Evolutionary conservation across 192 early-diverging fungal genomes (phyloP), one percentile per base, ranked within the genome.

Genomic region (Coemansia sp.): DNA sequence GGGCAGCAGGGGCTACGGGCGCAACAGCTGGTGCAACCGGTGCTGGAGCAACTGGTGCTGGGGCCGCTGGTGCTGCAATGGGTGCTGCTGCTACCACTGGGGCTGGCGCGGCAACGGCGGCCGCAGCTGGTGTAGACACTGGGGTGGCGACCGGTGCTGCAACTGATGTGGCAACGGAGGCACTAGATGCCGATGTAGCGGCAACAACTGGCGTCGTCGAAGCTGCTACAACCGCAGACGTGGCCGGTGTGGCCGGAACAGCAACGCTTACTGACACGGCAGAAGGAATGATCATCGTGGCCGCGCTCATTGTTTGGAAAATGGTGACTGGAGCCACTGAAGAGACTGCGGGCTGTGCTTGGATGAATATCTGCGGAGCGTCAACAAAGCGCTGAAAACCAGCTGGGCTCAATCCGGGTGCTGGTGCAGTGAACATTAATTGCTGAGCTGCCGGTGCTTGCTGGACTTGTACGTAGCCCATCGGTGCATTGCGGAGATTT

Each of bases 371-470:
- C 70, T 72, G 75, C 12, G 80, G 46, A 2, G 76, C 29, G 33
- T 82, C 72, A n/a, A 61, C 70, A 63, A 74, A 29, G 31, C 72
- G 76, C 70, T 78, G 80, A 3, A 74, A 20, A 0, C 42, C 41
- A 1, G 61, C 66, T 7, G 36, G 36, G 11, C 65, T 70, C 24
- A 67, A 65, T 0, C 27, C 67, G 12, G 43, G 63, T 7, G 43
- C 49, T 3, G 61, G 38, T 3, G 61, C 38, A 13, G 61, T 51
- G 5, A 73, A 12, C 34, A 73, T 63, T n/a, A 73, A 20, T 49
- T 73, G 79, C 20, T 65, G 73, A 2, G 67, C 20, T 5, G 29
- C 16, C 0, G 66, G 60, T 0, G 54, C 55, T 47, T 76, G 74
- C 31, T 57, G 70, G 13, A 70, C 42, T n/a, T 76, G 74, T 24